A percentile compares a stretch with the other conserved stretches of the same genome.
Conservation (phyloP, 23 red algal species). For the Cyanidium caldarium region DNA sequence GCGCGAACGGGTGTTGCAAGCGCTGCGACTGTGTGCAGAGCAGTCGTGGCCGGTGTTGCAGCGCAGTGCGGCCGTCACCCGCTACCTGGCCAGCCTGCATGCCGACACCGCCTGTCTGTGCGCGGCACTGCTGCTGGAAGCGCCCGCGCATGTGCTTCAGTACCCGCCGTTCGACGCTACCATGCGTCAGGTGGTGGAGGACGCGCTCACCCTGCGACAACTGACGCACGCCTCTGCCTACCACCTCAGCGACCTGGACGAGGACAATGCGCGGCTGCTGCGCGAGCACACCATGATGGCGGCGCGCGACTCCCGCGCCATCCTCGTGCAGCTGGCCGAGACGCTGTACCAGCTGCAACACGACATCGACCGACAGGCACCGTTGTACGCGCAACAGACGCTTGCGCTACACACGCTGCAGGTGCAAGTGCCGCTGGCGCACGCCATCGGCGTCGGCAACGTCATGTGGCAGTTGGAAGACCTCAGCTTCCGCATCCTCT, state of each 20-base stretch:
- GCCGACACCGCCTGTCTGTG: not conserved
- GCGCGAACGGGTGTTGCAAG: slow-evolving; percentile 1
- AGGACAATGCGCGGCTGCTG: slow-evolving; percentile 7
- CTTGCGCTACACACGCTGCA: slow-evolving; percentile 19
- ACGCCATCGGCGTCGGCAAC: slow-evolving; percentile 15
- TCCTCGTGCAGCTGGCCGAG: slow-evolving; percentile 11
- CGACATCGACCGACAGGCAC: not conserved
- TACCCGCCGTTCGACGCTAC: not conserved
- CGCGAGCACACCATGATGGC: slow-evolving; percentile 7
- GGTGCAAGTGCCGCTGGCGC: slow-evolving; percentile 22
- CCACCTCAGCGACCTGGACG: slow-evolving; percentile 7
- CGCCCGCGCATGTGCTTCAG: not conserved
- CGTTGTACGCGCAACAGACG: slow-evolving; percentile 13
- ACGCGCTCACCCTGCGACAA: not conserved
- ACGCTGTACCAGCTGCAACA: not conserved
- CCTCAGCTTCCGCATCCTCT: slow-evolving; percentile 21
- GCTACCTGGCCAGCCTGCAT: not conserved
- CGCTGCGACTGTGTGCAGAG: slow-evolving; percentile 4
- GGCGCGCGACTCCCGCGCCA: slow-evolving; percentile 6
- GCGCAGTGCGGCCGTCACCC: not conserved
- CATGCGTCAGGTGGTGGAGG: not conserved
- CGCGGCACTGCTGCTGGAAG: not conserved
- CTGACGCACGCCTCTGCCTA: not conserved
- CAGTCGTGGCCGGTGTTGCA: not conserved
- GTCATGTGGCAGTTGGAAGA: slow-evolving; percentile 41